A percentile compares a stretch with the other conserved stretches of the same genome.
These are phyloP conservation scores for Spathaspora arborariae DNA, from an alignment of 805 yeast genomes.

Conservation along the genomic window DNA sequence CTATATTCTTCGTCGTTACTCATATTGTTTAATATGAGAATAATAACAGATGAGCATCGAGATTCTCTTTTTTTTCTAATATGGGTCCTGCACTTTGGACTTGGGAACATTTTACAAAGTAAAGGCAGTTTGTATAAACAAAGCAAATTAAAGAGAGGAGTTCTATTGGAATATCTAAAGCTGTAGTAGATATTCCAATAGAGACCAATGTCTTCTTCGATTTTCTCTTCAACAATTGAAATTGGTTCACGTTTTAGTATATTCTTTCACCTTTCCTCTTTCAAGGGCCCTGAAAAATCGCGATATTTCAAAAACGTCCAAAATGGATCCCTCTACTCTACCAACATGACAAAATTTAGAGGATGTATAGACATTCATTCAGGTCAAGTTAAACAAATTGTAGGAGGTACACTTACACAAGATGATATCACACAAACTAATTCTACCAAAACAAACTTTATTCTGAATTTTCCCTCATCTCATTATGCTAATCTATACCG, in stretches of 20 bases:
- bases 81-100: neutral
- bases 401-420: constrained; percentile 76
- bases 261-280: neutral
- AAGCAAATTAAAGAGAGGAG: neutral
- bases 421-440: constrained; percentile 33
- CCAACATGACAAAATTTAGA: constrained; percentile 73
- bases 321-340: neutral
- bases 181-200: neutral
- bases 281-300: neutral
- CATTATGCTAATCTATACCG: constrained; percentile 72
- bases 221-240: neutral
- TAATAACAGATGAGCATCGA: constrained; percentile 2
- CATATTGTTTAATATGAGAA: constrained; percentile 4
- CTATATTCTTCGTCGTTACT: constrained; percentile 21
- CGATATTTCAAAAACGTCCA: neutral
- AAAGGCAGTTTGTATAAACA: no score
- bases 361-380: constrained; percentile 96
- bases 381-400: constrained; percentile 95
- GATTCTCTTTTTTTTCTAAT: neutral
- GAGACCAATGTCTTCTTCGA: no score
- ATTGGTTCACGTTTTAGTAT: neutral
- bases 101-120: neutral
- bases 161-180: neutral
- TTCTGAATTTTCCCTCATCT: constrained; percentile 68
- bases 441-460: constrained; percentile 55